Base-by-base conservation (phyloP, 2,329 filamentous ascomycete species). In the Rhynchosporium agropyri region DNA sequence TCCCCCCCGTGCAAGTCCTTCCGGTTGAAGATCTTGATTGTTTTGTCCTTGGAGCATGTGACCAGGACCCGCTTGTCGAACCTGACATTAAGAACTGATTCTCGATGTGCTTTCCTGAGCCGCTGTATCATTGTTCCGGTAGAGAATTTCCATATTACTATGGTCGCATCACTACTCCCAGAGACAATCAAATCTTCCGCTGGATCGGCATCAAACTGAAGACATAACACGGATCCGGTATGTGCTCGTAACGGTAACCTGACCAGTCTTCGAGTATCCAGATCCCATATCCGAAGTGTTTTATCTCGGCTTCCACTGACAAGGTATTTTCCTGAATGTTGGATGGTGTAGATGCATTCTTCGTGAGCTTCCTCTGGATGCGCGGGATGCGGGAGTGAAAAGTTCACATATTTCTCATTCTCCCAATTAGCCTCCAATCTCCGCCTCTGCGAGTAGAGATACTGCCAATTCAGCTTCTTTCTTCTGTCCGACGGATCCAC, bases 41-140 rank as follows among this genome's bases (percentile, higher is more conserved):
- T 89, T 76, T 93, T 96, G 76, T 99, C 95, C 75, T 99, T 99
- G 55, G 94, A 98, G 72, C 95, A 98, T 0, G 95, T 99, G 12
- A 98, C 92, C 3, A 99, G 82, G 66, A 96, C 96, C 8, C 91
- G 86, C 68, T 91, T 89, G 73, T 98, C 93, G 69, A 98, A 99
- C 65, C 91, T 86, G 62, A 99, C 86, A 72, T 98, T 98, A 15
- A 99, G 80, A 0, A 99, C 93, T 0, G 94, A 97, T 76, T 99
- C 95, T 36, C 82, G 80, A 74, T 99, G 95, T 0, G 94, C 94
- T 50, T 85, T 82, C 0, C 81, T 81, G 38, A 98, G 84, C 62
- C 87, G 87, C 71, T 93, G 90, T 12, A 98, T 77, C 42, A 91
- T 84, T 72, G 93, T 81, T 3, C 95, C 95, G 0, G 93, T 98